These are phyloP conservation scores for Solanum clarkiae DNA, from an alignment of 257 asterid genomes.

Conservation along the genomic window DNA sequence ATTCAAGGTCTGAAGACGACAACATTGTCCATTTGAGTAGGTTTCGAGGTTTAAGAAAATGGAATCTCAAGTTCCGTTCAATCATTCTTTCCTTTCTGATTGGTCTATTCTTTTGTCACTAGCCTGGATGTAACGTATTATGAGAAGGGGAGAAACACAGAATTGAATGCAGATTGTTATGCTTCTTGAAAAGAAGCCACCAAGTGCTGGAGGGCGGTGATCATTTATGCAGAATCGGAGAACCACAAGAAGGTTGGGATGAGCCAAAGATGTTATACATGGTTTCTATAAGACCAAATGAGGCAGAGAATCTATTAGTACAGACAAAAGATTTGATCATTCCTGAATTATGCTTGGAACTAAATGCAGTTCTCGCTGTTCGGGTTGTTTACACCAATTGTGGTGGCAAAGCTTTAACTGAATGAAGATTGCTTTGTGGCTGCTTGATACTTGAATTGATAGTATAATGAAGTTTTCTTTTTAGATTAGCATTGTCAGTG, in stretches of 20 bases:
- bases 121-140: neutral
- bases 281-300: neutral
- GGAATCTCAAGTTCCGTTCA: conserved; percentile 7
- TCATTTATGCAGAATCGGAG: neutral
- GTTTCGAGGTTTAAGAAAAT: conserved; percentile 19
- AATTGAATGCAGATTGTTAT: neutral
- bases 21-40: conserved; percentile 18
- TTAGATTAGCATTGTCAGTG: neutral
- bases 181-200: neutral
- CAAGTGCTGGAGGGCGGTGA: neutral
- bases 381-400: neutral
- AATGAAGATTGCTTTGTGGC: neutral
- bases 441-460: neutral
- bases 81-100: conserved; percentile 6
- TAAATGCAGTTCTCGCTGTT: neutral
- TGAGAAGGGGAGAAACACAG: neutral
- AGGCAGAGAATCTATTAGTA: neutral
- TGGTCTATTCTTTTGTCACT: conserved; percentile 16
- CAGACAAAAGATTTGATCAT: neutral
- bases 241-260: neutral
- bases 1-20: conserved; percentile 15
- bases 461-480: neutral
- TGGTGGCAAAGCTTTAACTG: neutral
- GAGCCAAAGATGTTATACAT: neutral
- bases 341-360: neutral